Evolutionary conservation across 2,329 filamentous ascomycete species (phyloP), one percentile per base, ranked within the genome.

Genomic region (Gremmenia infestans): DNA sequence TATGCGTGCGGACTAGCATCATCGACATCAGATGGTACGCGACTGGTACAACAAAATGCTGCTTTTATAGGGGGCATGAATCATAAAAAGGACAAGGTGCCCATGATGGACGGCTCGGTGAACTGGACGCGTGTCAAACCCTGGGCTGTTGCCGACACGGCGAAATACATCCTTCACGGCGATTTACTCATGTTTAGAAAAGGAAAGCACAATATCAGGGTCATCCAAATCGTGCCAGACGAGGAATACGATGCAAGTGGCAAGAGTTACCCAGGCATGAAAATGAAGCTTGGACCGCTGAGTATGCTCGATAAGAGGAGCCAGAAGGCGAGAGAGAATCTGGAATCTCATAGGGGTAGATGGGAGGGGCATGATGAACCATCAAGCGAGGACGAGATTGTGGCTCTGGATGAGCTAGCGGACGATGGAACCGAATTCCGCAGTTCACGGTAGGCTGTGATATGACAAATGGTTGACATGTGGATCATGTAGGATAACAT

Each of bases 161-260:
- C 75, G 56, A 80, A 82, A 54, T 88, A 79, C 65, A 72, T 87
- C 54, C 78, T 89, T 17, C 81, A 85, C 58, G 81, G 57, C 11
- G 75, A 78, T 60, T 62, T 86, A 48, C 72, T 87, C 60, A 78
- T 87, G 62, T 72, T 87, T 52, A 81, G 84, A 60, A 82, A 78
- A 66, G 83, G 83, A 61, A 86, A 85, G 72, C 79, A 84, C 70
- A 83, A 85, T 59, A 70, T 87, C 47, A 79, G 82, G 47, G 77
- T 86, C 60, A 74, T 87, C 51, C 75, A 85, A 70, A 74, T 87
- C 59, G 73, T 87, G 32, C 73, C 71, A 58, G 81, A 87, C 65
- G 73, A 80, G 48, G 77, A 68, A n/a, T 69, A 62, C 48, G 59
- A 46, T 35, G 3, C 14, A n/a, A 37, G 36, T 17, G 56, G 56